phyloP scores from a whole-genome alignment of 2,329 filamentous ascomycete species.

The Colletotrichum sp. region DNA sequence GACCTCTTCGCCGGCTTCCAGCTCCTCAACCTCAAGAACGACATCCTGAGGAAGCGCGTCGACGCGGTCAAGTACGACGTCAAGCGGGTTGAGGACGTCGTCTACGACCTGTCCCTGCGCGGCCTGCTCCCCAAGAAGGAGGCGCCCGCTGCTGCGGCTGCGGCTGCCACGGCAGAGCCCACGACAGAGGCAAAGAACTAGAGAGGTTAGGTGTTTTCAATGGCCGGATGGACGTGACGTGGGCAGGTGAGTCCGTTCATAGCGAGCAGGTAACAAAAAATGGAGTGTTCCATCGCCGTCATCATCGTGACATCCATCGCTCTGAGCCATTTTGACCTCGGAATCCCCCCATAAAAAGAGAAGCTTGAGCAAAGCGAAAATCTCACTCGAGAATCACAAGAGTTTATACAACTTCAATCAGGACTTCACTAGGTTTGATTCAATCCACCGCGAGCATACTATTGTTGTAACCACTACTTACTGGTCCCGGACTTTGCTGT shows the following conservation, averaged over 20 bases:
- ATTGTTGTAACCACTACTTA: background rate
- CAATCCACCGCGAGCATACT: background rate
- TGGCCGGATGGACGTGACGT: background rate
- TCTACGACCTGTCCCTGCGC: slow-evolving; percentile 90
- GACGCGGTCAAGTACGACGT: slow-evolving; percentile 97
- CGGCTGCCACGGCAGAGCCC: background rate
- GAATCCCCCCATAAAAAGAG: background rate
- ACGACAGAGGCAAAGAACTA: background rate
- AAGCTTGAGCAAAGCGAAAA: background rate
- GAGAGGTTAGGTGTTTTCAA: accelerated
- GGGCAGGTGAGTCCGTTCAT: background rate
- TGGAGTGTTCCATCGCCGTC: background rate
- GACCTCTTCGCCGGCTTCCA: slow-evolving; percentile 96
- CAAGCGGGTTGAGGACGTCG: slow-evolving; percentile 97
- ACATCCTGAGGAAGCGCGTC: slow-evolving; percentile 82
- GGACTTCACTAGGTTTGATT: background rate
- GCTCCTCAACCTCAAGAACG: slow-evolving; percentile 96
- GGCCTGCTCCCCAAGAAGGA: slow-evolving; percentile 68
- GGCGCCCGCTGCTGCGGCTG: background rate
- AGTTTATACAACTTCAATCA: background rate
- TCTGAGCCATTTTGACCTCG: background rate
- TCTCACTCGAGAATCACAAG: background rate
- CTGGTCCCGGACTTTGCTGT: background rate
- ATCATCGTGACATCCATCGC: background rate
- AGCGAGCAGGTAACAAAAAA: background rate